Evolutionary conservation across 805 yeast genomes (phyloP).

Genomic region (Spencermartinsiella europaea): DNA sequence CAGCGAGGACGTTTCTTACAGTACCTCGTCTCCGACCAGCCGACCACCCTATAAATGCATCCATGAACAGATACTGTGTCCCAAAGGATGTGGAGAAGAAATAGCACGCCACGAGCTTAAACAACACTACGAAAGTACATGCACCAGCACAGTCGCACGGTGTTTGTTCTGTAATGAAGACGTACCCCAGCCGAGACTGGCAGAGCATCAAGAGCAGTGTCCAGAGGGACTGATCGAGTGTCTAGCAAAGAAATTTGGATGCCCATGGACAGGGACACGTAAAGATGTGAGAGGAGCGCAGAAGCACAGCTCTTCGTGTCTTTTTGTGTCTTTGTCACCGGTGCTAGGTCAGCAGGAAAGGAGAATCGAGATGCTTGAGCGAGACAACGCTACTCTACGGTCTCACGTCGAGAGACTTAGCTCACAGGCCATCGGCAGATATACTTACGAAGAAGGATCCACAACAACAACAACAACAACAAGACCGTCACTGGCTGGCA

Average conservation of each 20-base stretch:
- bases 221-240: slow-evolving; percentile 22
- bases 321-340: slow-evolving; percentile 25
- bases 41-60: too few relatives aligned
- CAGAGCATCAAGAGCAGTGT: slow-evolving; percentile 19
- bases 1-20: background rate
- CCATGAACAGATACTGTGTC: slow-evolving; percentile 22
- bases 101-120: slow-evolving; percentile 13
- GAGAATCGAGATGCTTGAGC: slow-evolving; percentile 26
- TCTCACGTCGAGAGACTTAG: slow-evolving; percentile 23
- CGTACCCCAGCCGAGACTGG: slow-evolving; percentile 16
- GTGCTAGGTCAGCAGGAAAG: slow-evolving; percentile 25
- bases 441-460: background rate
- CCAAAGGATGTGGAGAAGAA: slow-evolving; percentile 18
- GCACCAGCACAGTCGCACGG: slow-evolving; percentile 5
- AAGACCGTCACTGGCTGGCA: background rate
- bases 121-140: slow-evolving; percentile 16
- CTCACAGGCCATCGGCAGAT: slow-evolving; percentile 8
- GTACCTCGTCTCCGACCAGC: too few relatives aligned
- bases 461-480: slow-evolving; percentile 3
- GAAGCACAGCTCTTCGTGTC: slow-evolving; percentile 26
- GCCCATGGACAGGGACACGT: slow-evolving; percentile 26
- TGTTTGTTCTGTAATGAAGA: slow-evolving; percentile 17
- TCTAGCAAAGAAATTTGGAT: slow-evolving; percentile 26
- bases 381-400: slow-evolving; percentile 31
- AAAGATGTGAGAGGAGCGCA: slow-evolving; percentile 8